Percentiles rank a stretch among this genome's conserved stretches.
These are phyloP conservation scores for Podila epicladia DNA, from an alignment of 192 early-diverging fungal species.

Conservation along the genomic window DNA sequence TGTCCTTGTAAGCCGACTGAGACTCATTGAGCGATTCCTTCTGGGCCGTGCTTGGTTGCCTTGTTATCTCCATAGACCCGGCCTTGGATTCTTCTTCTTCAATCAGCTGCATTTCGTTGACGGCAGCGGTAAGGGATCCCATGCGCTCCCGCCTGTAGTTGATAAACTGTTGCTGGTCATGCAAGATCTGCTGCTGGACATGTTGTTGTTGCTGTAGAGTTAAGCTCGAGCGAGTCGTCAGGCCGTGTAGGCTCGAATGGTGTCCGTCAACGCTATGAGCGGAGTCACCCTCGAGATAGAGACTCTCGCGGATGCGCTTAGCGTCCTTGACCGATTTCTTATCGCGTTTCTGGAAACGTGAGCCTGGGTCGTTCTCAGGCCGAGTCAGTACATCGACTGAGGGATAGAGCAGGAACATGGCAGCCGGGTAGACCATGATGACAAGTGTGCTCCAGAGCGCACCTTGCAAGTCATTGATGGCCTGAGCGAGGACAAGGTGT, in stretches of 20 bases:
- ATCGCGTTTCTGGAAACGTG: slow-evolving; percentile 36
- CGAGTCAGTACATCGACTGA: slow-evolving; percentile 37
- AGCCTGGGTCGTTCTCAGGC: slow-evolving; percentile 26
- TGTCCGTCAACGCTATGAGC: slow-evolving; percentile 5
- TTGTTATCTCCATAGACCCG: background rate
- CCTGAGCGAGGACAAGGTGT: slow-evolving; percentile 14
- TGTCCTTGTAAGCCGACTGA: too few species aligned
- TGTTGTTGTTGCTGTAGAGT: slow-evolving; percentile 12
- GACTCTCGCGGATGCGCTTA: slow-evolving; percentile 27
- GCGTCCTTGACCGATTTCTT: slow-evolving; percentile 34
- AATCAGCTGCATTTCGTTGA: slow-evolving; percentile 32
- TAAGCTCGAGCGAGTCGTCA: slow-evolving; percentile 16
- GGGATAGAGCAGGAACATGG: slow-evolving; percentile 47
- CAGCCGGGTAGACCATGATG: slow-evolving; percentile 35
- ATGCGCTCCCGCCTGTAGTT: slow-evolving; percentile 27
- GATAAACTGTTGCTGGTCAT: slow-evolving; percentile 21
- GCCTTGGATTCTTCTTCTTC: slow-evolving; percentile 5
- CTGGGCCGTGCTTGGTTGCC: background rate
- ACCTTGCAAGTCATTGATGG: slow-evolving; percentile 26
- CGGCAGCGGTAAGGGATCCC: slow-evolving; percentile 32
- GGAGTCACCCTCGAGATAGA: slow-evolving; percentile 27
- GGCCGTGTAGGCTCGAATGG: slow-evolving; percentile 30
- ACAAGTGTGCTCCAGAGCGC: slow-evolving; percentile 34
- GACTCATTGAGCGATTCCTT: too few species aligned
- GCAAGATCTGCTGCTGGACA: slow-evolving; percentile 2